phyloP scores from a whole-genome alignment of 108 stramenopile species.

The Tribonema minus region DNA sequence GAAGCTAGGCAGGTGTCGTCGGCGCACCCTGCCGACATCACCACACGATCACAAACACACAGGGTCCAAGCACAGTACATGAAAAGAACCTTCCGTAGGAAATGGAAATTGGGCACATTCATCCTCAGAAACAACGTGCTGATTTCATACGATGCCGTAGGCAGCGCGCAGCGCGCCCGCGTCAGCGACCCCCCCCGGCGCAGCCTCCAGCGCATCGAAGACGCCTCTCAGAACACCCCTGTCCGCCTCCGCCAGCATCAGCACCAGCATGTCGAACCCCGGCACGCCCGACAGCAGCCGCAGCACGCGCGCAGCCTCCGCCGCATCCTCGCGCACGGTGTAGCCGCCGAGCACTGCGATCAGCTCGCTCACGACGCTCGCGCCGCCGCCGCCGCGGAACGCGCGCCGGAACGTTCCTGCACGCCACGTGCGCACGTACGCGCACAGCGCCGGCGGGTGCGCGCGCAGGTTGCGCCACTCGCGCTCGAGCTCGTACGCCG shows the following conservation, averaged over 20 bases:
- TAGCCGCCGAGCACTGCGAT: background rate
- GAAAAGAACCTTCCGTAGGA: no score
- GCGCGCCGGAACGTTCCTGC: background rate
- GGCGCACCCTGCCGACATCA: no score
- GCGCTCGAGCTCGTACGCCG: background rate
- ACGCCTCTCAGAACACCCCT: background rate
- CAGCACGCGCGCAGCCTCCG: background rate
- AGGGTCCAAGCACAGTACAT: no score
- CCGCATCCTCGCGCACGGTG: background rate
- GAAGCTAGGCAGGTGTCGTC: no score
- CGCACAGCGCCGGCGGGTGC: background rate
- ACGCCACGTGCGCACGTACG: background rate
- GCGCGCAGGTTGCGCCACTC: background rate
- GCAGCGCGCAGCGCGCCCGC: no score
- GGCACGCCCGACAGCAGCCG: background rate
- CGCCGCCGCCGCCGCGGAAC: background rate
- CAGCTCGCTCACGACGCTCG: background rate
- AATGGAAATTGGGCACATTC: no score
- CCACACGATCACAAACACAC: no score
- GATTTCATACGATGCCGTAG: no score
- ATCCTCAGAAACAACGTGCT: no score
- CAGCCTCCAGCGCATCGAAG: no score
- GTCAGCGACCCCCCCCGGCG: no score
- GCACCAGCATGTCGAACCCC: background rate
- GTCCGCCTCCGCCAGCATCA: background rate